Base-by-base conservation (phyloP, 1,139 yeast genomes). In the Martiniozyma asiatica region DNA sequence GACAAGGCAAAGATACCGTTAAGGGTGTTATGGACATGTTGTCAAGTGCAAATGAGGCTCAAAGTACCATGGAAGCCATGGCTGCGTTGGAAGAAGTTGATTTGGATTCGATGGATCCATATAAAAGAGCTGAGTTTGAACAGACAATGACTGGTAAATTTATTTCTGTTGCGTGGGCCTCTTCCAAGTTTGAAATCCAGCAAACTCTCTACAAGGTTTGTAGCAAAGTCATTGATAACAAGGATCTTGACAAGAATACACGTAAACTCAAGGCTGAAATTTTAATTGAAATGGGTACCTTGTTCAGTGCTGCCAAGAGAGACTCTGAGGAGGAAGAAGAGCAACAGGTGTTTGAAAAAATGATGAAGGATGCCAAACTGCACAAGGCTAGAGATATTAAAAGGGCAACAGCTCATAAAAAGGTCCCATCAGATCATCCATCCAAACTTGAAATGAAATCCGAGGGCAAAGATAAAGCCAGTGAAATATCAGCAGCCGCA, bases 1-100 rank as follows among this genome's bases (percentile, higher is more conserved):
- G 81, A 50, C 97, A 92, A 40, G 82, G 84, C 49, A 94, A 94
- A 25, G 76, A 80, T 3, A 75, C 82, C 18, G 71, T 82, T 17
- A 79, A 80, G 60, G 95, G 85, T 43, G 80, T 95, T 4, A 75
- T 84, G 62, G 74, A 75, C 46, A 80, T 95, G 14, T 73, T 89
- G 8, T 70, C 89, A 2, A 64, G 80, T 13, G 97, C 97, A 0
- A 56, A 82, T 30, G 97, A 89, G 53, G 97, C 95, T 0, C 94
- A 85, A 54, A 65, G 67, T 43, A 80, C 94, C 5, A 73, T 85
- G 74, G 81, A 81, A 51, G 94, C 87, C 43, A 65, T 78, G 53
- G 68, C 82, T 35, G 72, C 68, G 47, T 61, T 76, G 62, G 81
- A 75, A 50, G 29, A 35, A 10, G 65, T 62, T 16, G 63, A 61